Evolutionary conservation across 148 eudicot genomes (phyloP).

Genomic region (Chenopodium quinoa): DNA sequence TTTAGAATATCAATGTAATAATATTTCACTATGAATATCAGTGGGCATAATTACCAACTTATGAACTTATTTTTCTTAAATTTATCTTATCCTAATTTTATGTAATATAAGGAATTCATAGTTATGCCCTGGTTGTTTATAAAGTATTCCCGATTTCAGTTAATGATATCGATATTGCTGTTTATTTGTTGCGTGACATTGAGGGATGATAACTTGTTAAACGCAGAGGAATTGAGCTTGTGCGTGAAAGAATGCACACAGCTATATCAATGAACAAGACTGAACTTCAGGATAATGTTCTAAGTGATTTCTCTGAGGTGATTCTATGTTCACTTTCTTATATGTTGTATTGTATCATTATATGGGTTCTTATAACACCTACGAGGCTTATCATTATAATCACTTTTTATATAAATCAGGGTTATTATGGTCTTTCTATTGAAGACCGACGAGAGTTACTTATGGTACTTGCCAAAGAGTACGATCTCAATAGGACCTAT

Average conservation of each 20-base stretch:
- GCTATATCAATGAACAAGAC: constrained; percentile 78
- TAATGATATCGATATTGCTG: neutral
- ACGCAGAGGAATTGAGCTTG: constrained; percentile 65
- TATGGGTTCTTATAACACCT: neutral
- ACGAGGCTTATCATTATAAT: neutral
- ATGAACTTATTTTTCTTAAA: too few relatives aligned
- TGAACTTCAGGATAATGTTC: constrained; percentile 63
- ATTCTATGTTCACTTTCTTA: constrained; percentile 1
- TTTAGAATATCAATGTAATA: neutral
- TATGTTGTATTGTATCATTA: neutral
- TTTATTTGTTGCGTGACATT: constrained; percentile 5
- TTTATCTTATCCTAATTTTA: too few relatives aligned
- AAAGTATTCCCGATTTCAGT: too few relatives aligned
- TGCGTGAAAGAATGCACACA: constrained; percentile 69
- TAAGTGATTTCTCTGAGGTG: constrained; percentile 76
- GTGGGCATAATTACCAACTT: neutral
- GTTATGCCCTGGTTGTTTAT: too few relatives aligned
- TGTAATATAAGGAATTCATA: too few relatives aligned
- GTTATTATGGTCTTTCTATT: constrained; percentile 59
- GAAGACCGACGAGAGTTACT: constrained; percentile 55
- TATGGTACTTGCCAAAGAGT: constrained; percentile 65
- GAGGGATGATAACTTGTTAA: constrained; percentile 8
- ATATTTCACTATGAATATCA: neutral
- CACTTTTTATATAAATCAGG: constrained; percentile 41
- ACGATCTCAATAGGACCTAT: constrained; percentile 75